Evolutionary conservation across 2,329 filamentous ascomycete species (phyloP).

Genomic region (Colletotrichum tropicicola): DNA sequence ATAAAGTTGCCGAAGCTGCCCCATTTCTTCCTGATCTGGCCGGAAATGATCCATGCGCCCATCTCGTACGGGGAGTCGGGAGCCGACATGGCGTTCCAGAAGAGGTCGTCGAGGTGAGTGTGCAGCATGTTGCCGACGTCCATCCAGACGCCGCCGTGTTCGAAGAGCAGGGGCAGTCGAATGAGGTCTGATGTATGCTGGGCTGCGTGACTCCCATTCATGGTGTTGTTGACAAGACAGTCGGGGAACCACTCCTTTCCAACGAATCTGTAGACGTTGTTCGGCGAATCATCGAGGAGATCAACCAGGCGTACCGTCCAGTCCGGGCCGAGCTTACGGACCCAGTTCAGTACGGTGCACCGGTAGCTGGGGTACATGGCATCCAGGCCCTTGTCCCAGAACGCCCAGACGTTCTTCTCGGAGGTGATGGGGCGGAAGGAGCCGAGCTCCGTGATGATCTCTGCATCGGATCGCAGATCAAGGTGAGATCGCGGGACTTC

Average conservation of each 20-base stretch:
- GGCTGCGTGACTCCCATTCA: slow-evolving; percentile 49
- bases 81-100: slow-evolving; percentile 41
- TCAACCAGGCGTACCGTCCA: slow-evolving; percentile 54
- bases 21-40: slow-evolving; percentile 42
- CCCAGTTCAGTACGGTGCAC: slow-evolving; percentile 51
- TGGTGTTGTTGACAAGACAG: slow-evolving; percentile 46
- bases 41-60: slow-evolving; percentile 43
- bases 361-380: slow-evolving; percentile 47
- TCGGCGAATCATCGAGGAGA: slow-evolving; percentile 41
- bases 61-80: slow-evolving; percentile 36
- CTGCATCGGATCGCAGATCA: slow-evolving; percentile 39
- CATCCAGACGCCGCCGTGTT: slow-evolving; percentile 48
- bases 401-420: slow-evolving; percentile 56
- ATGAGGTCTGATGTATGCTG: slow-evolving; percentile 53
- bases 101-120: slow-evolving; percentile 41
- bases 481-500: slow-evolving; percentile 33
- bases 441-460: slow-evolving; percentile 41
- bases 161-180: slow-evolving; percentile 45
- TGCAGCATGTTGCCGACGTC: slow-evolving; percentile 46
- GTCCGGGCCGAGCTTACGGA: slow-evolving; percentile 44
- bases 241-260: slow-evolving; percentile 42
- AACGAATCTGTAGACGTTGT: slow-evolving; percentile 45
- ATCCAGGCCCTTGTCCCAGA: slow-evolving; percentile 50
- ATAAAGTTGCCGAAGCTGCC: slow-evolving; percentile 51
- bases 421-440: slow-evolving; percentile 42